A percentile compares a stretch with the other conserved stretches of the same genome.
phyloP scores from a whole-genome alignment of 2,329 filamentous ascomycete genomes.

The Exophiala oligosperma region DNA sequence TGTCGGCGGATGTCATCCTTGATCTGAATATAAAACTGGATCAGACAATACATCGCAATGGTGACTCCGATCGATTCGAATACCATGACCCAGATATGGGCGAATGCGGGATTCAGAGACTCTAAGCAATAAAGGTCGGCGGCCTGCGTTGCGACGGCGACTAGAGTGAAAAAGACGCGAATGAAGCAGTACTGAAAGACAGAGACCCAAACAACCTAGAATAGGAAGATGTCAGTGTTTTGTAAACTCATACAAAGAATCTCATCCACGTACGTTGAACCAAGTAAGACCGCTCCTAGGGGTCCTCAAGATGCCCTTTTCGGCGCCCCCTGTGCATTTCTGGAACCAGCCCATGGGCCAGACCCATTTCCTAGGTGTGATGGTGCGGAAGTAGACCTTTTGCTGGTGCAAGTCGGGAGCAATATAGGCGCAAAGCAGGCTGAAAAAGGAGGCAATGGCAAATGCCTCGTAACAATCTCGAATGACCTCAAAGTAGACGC shows the following conservation, averaged over 20 bases:
- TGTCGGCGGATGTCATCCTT: conserved; percentile 67
- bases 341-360: conserved; percentile 70
- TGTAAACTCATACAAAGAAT: neutral
- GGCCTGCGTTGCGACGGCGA: conserved; percentile 71
- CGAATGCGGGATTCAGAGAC: conserved; percentile 74
- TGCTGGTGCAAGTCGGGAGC: conserved; percentile 75
- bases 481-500: conserved; percentile 78
- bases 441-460: conserved; percentile 83
- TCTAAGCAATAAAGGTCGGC: conserved; percentile 73
- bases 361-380: conserved; percentile 71
- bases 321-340: conserved; percentile 67
- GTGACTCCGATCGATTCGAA: conserved; percentile 73
- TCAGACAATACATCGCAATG: conserved; percentile 84
- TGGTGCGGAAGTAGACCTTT: conserved; percentile 74
- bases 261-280: conserved; percentile 65
- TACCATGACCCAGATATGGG: conserved; percentile 76
- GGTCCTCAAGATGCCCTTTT: conserved; percentile 69
- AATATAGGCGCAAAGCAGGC: conserved; percentile 76
- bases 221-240: neutral
- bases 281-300: conserved; percentile 80
- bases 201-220: conserved; percentile 70
- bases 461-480: conserved; percentile 89
- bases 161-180: conserved; percentile 74
- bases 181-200: conserved; percentile 87
- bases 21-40: conserved; percentile 83